Evolutionary conservation across 2,329 filamentous ascomycete genomes (phyloP).

Genomic region (Xylaria sp.): DNA sequence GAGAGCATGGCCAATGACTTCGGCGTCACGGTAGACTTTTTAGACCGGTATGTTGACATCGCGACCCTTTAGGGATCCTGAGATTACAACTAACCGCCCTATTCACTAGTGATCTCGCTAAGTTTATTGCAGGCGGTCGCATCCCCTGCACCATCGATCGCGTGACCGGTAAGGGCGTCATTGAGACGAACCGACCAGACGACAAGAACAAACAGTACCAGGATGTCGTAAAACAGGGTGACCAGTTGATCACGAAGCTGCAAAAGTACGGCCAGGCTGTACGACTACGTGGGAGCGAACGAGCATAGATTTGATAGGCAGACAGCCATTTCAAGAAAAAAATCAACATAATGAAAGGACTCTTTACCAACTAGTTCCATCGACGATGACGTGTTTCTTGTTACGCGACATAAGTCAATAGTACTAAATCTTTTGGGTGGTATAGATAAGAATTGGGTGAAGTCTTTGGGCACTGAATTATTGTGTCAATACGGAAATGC

Average conservation of each 20-base stretch:
- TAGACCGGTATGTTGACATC: slow-evolving; percentile 78
- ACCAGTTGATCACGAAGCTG: slow-evolving; percentile 97
- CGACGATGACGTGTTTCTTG: not conserved
- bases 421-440: not conserved
- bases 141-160: slow-evolving; percentile 98
- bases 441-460: not conserved
- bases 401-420: not conserved
- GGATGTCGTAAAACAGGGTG: slow-evolving; percentile 96
- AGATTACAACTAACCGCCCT: slow-evolving; percentile 27
- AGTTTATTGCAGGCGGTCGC: slow-evolving; percentile 94
- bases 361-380: not conserved
- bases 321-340: slow-evolving; percentile 10
- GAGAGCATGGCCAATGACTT: slow-evolving; percentile 98
- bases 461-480: not conserved
- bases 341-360: not conserved
- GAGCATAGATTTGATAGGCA: slow-evolving; percentile 67
- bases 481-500: slow-evolving; percentile 30
- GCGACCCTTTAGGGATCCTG: not conserved
- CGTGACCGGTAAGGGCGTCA: slow-evolving; percentile 94
- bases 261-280: slow-evolving; percentile 99
- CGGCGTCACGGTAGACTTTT: slow-evolving; percentile 94
- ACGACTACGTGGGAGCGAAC: slow-evolving; percentile 91
- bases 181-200: slow-evolving; percentile 97
- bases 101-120: slow-evolving; percentile 81
- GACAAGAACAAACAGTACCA: slow-evolving; percentile 99